Base-by-base conservation (phyloP, 139 green algal species). In the Edaphochlamys debaryana region DNA sequence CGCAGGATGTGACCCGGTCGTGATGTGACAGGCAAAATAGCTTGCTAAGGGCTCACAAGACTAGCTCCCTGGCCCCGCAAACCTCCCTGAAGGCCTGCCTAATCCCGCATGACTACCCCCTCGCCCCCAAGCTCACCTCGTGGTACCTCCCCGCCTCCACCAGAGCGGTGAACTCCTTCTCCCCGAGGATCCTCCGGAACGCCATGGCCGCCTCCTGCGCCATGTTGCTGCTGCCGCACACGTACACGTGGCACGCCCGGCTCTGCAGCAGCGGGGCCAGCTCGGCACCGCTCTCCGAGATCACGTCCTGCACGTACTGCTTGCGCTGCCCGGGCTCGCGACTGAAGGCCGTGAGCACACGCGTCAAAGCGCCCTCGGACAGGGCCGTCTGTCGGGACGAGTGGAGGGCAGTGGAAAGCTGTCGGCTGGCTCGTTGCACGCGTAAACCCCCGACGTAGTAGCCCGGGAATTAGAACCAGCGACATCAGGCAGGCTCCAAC, bases 221-320 rank as follows among this genome's bases (percentile, higher is more conserved):
- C 79, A 85, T 85, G 67, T 79, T 79, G 79, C 50, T 64, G 67
- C 52, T 48, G 37, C 79, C 79, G 36, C 79, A 85, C 25, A 85
- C 52, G 42, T 85, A 85, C 45, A 79, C 48, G 67, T 85, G 79
- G 41, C 67, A 69, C 11, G 22, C 22, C 25, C 34, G 48, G 67
- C 79, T 50, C 15, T 42, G 67, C 54, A 85, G 79, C 67, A 85
- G 36, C 29, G 79, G 79, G 63, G 22, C 17, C 29, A 83, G 25
- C 20, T 63, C 56, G 25, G 22, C 2, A 6, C 19, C 25, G 56
- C 25, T 60, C 25, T 20, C 8, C 8, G 8, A 2, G 25, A 80
- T 32, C 52, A 80, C 27, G 73, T 80, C 73, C 56, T 63, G 56
- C 56, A 63, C 56, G 56, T 63, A 76, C 8, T 64, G 68, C 71